Evolutionary conservation across 2,329 filamentous ascomycete genomes (phyloP).

Genomic region (Fusarium sterilihyphosum): DNA sequence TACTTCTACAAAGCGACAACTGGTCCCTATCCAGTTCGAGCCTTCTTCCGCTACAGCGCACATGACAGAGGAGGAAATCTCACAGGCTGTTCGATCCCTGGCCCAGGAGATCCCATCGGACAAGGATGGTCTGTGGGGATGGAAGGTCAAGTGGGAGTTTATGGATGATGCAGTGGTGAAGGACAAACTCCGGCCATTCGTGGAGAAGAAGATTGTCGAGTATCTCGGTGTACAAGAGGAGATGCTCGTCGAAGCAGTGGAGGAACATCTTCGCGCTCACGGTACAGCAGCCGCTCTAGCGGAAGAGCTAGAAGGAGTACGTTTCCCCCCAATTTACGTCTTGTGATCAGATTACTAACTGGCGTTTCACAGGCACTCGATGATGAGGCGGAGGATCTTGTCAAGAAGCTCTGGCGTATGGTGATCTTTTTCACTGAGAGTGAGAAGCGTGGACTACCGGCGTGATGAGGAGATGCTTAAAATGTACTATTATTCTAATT

Average conservation of each 20-base stretch:
- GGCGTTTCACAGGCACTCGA: conserved; percentile 74
- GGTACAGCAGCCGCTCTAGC: conserved; percentile 82
- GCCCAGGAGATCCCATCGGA: conserved; percentile 91
- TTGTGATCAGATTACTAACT: conserved; percentile 22
- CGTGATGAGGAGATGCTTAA: conserved; percentile 52
- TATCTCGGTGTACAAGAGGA: conserved; percentile 97
- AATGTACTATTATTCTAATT: conserved; percentile 36
- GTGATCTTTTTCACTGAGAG: conserved; percentile 97
- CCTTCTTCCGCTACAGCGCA: conserved; percentile 67
- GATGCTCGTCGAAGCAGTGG: conserved; percentile 90
- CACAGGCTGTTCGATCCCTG: conserved; percentile 81
- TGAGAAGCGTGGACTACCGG: conserved; percentile 86
- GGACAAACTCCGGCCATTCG: conserved; percentile 91
- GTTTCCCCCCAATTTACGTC: conserved; percentile 46
- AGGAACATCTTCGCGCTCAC: conserved; percentile 83
- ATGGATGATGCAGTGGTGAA: conserved; percentile 83
- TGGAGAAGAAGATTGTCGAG: conserved; percentile 98
- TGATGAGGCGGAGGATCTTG: conserved; percentile 91
- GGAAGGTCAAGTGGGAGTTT: conserved; percentile 91
- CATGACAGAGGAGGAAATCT: conserved; percentile 88
- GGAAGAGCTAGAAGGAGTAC: conserved; percentile 84
- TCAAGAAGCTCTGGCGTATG: conserved; percentile 98
- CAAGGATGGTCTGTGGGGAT: conserved; percentile 88
- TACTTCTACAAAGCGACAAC: conserved; percentile 73
- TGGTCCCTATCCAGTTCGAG: conserved; percentile 86